These are phyloP conservation scores for Austroboletus eburneus DNA, from an alignment of 768 basidiomycete genomes.

Conservation along the genomic window DNA sequence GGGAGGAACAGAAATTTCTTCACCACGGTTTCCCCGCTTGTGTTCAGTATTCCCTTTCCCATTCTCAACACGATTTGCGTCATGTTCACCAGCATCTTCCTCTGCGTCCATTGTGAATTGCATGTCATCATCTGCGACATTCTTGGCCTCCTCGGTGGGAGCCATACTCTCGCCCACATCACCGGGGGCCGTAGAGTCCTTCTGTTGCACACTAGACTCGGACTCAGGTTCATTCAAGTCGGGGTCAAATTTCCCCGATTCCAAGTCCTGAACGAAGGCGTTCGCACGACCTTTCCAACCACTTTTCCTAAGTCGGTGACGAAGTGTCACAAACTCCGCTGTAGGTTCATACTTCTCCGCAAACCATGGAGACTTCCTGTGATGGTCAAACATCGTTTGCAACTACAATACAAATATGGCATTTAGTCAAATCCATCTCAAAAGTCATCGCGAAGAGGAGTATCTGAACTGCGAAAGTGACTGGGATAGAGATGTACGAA, in stretches of 20 bases:
- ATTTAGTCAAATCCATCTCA: constrained; percentile 20
- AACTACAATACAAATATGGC: constrained; percentile 59
- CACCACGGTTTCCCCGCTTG: constrained; percentile 54
- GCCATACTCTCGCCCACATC: constrained; percentile 35
- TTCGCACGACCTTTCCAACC: constrained; percentile 78
- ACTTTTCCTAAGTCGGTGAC: constrained; percentile 74
- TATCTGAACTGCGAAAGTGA: constrained; percentile 9
- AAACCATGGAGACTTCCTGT: constrained; percentile 96
- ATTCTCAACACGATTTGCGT: constrained; percentile 53
- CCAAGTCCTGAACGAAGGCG: constrained; percentile 74
- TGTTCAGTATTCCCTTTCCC: constrained; percentile 47
- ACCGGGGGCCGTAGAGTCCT: constrained; percentile 41
- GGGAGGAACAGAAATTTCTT: constrained; percentile 65
- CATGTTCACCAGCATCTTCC: constrained; percentile 64
- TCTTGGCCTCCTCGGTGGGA: constrained; percentile 52
- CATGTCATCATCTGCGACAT: constrained; percentile 63
- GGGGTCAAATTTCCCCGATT: constrained; percentile 82
- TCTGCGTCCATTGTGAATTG: constrained; percentile 69
- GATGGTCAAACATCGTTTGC: constrained; percentile 93
- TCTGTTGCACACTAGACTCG: constrained; percentile 47
- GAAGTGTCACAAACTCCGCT: constrained; percentile 63
- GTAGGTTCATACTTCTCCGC: constrained; percentile 89
- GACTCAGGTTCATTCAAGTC: constrained; percentile 60
- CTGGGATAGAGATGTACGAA: constrained; percentile 41
- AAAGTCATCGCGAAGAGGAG: constrained; percentile 9